These are phyloP conservation scores for Solanum hybrid DNA, from an alignment of 305 asterid genomes.

Conservation along the genomic window DNA sequence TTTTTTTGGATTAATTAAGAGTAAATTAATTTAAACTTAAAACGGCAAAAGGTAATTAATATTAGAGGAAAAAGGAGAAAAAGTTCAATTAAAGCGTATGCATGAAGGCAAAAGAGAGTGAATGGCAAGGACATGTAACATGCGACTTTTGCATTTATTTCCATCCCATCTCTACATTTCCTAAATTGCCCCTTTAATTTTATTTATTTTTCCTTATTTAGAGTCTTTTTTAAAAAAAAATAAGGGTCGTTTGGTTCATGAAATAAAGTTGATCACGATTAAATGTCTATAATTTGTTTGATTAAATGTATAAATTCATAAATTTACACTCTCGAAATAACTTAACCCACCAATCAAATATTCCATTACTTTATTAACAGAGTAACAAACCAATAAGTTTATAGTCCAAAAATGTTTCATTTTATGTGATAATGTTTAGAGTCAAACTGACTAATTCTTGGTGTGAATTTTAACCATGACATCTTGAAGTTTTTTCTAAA, in stretches of 20 bases:
- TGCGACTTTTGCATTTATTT: constrained; percentile 57
- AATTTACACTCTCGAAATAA: neutral
- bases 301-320: neutral
- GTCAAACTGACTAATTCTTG: neutral
- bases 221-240: neutral
- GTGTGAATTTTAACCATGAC: too few species aligned
- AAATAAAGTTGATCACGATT: neutral
- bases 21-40: constrained; percentile 20
- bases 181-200: constrained; percentile 19
- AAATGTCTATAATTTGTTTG: neutral
- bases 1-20: constrained; percentile 14
- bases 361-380: neutral
- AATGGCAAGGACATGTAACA: constrained; percentile 55
- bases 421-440: neutral
- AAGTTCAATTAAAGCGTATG: constrained; percentile 22
- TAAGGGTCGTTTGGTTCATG: neutral
- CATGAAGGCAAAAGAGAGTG: constrained; percentile 21
- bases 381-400: neutral
- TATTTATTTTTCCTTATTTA: neutral
- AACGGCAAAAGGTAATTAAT: constrained; percentile 59
- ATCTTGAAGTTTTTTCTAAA: neutral
- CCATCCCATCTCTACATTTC: constrained; percentile 20
- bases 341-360: neutral
- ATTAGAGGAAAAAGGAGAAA: neutral
- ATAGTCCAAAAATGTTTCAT: neutral